Conservation (phyloP, 2,329 filamentous ascomycete genomes). For the Arthrinium phaeospermum region DNA sequence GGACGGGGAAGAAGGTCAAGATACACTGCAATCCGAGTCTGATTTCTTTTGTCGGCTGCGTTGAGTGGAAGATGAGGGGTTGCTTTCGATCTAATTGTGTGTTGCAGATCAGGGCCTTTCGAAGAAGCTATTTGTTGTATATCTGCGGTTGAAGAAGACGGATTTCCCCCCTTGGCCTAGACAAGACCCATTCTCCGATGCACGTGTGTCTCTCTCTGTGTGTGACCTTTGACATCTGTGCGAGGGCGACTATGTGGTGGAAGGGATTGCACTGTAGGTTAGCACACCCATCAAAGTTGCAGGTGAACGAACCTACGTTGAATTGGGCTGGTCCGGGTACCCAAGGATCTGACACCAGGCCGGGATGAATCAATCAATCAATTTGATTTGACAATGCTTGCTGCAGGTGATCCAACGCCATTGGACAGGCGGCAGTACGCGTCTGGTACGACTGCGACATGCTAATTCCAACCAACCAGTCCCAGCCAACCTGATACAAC, state of each 20-base stretch:
- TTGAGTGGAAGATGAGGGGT: background rate
- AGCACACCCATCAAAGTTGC: background rate
- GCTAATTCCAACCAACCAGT: background rate
- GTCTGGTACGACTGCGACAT: background rate
- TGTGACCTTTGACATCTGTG: background rate
- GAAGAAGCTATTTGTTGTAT: background rate
- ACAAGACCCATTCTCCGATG: background rate
- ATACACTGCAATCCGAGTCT: slow-evolving; percentile 11
- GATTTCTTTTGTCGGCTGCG: slow-evolving; percentile 13
- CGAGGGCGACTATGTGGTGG: background rate
- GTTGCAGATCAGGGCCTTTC: background rate
- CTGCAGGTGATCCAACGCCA: no score
- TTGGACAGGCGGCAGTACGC: no score
- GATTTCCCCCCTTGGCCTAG: background rate
- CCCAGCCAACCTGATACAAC: background rate
- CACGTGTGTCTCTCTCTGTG: background rate
- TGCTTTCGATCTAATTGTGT: background rate
- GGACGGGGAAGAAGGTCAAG: background rate
- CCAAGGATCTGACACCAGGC: no score
- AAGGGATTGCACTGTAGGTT: background rate
- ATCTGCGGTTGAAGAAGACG: background rate
- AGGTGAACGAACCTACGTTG: background rate
- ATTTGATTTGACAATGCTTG: no score
- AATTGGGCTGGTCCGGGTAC: no score
- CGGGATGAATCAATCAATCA: no score